Percentiles rank a stretch among this genome's conserved stretches.
Conservation (phyloP, 371 early-diverging fungal species). For the Circinella umbellata region DNA sequence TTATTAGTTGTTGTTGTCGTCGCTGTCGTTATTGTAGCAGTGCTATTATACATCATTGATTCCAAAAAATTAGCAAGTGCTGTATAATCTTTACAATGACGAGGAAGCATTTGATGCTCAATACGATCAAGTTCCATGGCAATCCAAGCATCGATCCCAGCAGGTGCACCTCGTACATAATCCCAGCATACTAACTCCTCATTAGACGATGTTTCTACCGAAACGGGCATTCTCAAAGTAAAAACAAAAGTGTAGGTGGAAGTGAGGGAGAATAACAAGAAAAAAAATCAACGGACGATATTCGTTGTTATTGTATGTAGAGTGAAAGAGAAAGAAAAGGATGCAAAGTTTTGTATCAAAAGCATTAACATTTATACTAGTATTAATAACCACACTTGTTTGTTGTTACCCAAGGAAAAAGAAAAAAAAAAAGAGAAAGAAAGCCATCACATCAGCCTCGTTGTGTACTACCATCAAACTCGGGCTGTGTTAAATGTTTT, state of each 20-base stretch:
- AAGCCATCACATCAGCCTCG: not conserved
- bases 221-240: not conserved
- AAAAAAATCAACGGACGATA: not conserved
- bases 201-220: not conserved
- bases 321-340: not conserved
- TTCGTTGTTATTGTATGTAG: not conserved
- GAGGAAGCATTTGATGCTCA: conserved; percentile 3
- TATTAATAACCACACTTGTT: no score
- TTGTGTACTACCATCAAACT: not conserved
- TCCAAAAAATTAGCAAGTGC: conserved; percentile 1
- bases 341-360: not conserved
- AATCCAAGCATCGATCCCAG: conserved; percentile 10
- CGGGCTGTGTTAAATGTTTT: no score
- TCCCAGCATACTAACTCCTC: not conserved
- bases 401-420: no score
- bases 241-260: not conserved
- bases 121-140: conserved; percentile 13
- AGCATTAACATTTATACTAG: no score
- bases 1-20: not conserved
- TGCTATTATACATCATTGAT: not conserved
- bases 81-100: conserved; percentile 13
- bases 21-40: no score
- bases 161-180: not conserved
- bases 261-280: not conserved
- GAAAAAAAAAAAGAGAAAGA: no score